Evolutionary conservation across 257 asterid genomes (phyloP), one percentile per base, ranked within the genome.

Genomic region (Solanum sejunctum): DNA sequence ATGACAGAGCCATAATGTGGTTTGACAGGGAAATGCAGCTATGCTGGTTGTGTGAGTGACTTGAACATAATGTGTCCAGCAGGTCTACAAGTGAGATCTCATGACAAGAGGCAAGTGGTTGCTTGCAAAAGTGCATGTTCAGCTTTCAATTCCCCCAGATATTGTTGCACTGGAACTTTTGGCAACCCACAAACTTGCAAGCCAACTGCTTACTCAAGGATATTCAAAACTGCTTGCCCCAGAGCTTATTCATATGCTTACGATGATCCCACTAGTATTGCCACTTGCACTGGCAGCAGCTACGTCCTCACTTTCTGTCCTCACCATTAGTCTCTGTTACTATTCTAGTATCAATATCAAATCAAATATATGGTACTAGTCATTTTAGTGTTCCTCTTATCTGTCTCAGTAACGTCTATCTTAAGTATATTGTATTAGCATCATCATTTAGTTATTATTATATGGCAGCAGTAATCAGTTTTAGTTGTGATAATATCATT

Each of bases 171-270:
- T 0, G 99, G 98, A 18, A 91, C 78, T 88, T 96, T 90, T 55
- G 98, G 94, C 2, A 96, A 84, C 88, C 97, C 99, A 23, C 93
- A 92, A 79, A 82, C 98, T 52, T 96, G 99, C 93, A 96, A 93
- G 94, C 99, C 99, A 1, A 94, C 99, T 0, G 98, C 98, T 0
- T 96, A 94, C n/a, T 96, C 99, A 1, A 92, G 87, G 88, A 93
- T 96, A 70, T 96, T 96, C 92, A 94, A 96, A 73, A 80, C 93
- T 8, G 99, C 99, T 13, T 96, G 99, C 85, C 99, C 99, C 1
- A 95, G 39, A 87, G 99, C 99, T 7, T 96, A 96, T 87, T 96
- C 98, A n/a, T 96, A 96, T 75, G 99, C 99, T 4, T 96, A 93
- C 72, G 99, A 96, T 85, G 99, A 96, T 89, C 99, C 99, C 84